Percentiles rank a stretch among this genome's conserved stretches.
These are phyloP conservation scores for Penicillium freii DNA, from an alignment of 2,329 filamentous ascomycete genomes.

Conservation along the genomic window DNA sequence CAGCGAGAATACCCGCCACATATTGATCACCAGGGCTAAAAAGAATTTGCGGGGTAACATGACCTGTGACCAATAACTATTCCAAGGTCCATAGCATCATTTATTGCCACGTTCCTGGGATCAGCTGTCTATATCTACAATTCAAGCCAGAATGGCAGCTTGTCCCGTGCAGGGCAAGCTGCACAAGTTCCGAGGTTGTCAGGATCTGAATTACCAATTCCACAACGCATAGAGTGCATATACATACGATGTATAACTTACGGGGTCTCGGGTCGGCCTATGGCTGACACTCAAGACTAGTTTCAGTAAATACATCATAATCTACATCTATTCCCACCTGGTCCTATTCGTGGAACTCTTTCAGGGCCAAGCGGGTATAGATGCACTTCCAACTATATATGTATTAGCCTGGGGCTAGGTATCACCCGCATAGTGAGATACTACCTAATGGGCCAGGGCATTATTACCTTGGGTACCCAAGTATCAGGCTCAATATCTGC, in stretches of 20 bases:
- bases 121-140: neutral
- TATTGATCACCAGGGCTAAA: neutral
- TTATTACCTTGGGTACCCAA: neutral
- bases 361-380: neutral
- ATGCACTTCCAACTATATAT: neutral
- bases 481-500: neutral
- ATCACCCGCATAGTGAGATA: neutral
- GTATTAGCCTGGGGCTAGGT: neutral
- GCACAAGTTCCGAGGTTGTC: neutral
- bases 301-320: neutral
- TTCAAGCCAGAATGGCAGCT: neutral
- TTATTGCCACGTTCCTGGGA: neutral
- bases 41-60: constrained; percentile 7
- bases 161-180: neutral
- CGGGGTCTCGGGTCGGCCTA: neutral
- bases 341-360: neutral
- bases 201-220: neutral
- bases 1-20: constrained; percentile 2
- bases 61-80: neutral
- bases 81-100: neutral
- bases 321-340: neutral
- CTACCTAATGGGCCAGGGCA: neutral
- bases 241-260: neutral
- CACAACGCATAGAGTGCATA: too few species aligned
- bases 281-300: too few species aligned